A percentile compares a stretch with the other conserved stretches of the same genome.
Evolutionary conservation across 352 stramenopile species (phyloP).

Genomic region (Phytophthora palmivora): DNA sequence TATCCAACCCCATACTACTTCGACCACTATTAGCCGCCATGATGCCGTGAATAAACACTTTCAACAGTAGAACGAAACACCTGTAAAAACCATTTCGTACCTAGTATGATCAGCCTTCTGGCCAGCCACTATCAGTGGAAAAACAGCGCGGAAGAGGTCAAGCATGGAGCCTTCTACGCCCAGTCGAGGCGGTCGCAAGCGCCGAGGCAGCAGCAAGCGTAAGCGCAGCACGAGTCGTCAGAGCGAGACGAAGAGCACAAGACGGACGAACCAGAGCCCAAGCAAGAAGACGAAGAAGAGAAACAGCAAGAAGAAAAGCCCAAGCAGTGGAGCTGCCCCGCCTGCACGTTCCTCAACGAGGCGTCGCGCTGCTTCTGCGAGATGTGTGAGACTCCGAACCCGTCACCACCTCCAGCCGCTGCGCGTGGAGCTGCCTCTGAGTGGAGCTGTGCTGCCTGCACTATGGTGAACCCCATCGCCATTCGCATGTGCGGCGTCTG

Average conservation of each 20-base stretch:
- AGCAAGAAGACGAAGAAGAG: conserved; percentile 16
- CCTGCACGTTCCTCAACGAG: conserved; percentile 82
- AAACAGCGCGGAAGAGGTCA: conserved; percentile 9
- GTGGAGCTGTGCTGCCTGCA: conserved; percentile 77
- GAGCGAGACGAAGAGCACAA: conserved; percentile 30
- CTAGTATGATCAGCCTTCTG: conserved; percentile 15
- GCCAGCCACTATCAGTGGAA: conserved; percentile 27
- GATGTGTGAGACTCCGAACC: conserved; percentile 78
- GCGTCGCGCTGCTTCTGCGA: conserved; percentile 66
- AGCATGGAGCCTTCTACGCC: conserved; percentile 28
- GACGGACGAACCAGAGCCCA: conserved; percentile 6
- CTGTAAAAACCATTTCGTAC: conserved; percentile 38
- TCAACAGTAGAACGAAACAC: too few species aligned
- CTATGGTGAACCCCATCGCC: conserved; percentile 65
- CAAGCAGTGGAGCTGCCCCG: conserved; percentile 63
- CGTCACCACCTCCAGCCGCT: conserved; percentile 28
- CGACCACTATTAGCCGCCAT: too few species aligned
- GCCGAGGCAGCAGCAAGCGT: conserved; percentile 46
- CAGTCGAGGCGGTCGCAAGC: conserved; percentile 27
- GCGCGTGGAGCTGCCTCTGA: conserved; percentile 26
- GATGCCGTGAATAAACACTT: too few species aligned
- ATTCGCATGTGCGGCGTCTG: conserved; percentile 64
- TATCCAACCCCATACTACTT: conserved; percentile 61
- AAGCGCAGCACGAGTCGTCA: conserved; percentile 38
- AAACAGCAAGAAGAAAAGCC: conserved; percentile 16